Evolutionary conservation across 768 basidiomycete genomes (phyloP), one percentile per base, ranked within the genome.

Genomic region (Coprinellus aureogranulatus): DNA sequence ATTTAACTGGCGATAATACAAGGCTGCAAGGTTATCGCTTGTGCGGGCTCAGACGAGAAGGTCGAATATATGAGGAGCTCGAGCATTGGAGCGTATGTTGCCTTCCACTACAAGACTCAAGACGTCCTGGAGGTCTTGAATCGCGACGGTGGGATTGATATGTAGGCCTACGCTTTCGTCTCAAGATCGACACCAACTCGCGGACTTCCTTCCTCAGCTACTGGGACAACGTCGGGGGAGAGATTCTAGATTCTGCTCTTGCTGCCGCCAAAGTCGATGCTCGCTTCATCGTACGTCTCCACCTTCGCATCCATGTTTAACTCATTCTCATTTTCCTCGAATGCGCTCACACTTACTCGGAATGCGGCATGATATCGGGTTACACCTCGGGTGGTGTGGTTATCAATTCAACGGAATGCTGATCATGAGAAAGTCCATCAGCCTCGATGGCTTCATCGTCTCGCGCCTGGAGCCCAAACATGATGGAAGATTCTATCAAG

Each of bases 41-140:
- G 82, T 0, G 82, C 83, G 0, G 86, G 88, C 2, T 77, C 79
- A 0, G 83, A 86, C 31, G 79, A 82, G 37, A 88, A 89, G 69
- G 81, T 88, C 4, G 68, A 70, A 9, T 86, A 76, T 58, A 62
- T 86, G 63, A 73, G 71, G 48, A 73, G 73, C 10, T n/a, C n/a
- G n/a, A 14, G 14, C 8, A 6, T 85, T 3, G 85, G 84, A 1
- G 79, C 78, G 0, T 84, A 88, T 58, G 73, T 83, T 16, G 77
- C 73, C 0, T 86, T 86, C 72, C 85, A 87, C 70, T 87, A 85
- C 69, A 86, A 87, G 73, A 84, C 73, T 0, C 66, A 70, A 1
- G 69, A 72, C 50, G 78, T 79, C 0, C 64, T 62, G 2, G 77
- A 81, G 9, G 68, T 81, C 4, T 71, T 89, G 25, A 57, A 65